These are phyloP conservation scores for Trametes polyzona DNA, from an alignment of 1,284 basidiomycete genomes.

Conservation along the genomic window DNA sequence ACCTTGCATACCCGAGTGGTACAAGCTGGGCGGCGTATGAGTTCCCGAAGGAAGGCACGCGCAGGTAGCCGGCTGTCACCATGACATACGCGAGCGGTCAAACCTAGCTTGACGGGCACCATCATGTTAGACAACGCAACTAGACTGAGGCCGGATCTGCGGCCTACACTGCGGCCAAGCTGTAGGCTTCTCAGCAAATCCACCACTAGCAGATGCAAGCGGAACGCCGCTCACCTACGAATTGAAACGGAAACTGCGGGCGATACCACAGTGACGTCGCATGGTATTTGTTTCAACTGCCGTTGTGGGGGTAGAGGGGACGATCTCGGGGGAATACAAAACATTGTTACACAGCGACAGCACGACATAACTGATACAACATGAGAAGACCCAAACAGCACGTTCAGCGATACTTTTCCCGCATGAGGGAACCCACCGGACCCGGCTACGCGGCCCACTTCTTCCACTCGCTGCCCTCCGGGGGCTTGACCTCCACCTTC, in stretches of 20 bases:
- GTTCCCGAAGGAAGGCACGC: not conserved
- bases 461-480: conserved; percentile 81
- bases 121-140: conserved; percentile 2
- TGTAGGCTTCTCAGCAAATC: not conserved
- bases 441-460: conserved; percentile 54
- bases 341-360: conserved; percentile 5
- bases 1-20: not conserved
- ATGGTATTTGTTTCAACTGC: not conserved
- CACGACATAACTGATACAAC: conserved; percentile 9
- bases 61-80: not conserved
- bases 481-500: conserved; percentile 76
- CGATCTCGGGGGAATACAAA: not conserved
- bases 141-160: conserved; percentile 1
- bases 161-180: not conserved
- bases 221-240: not conserved
- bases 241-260: not conserved
- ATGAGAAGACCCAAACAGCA: not conserved
- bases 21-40: not conserved
- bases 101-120: not conserved
- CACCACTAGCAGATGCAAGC: not conserved
- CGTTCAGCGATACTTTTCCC: not conserved
- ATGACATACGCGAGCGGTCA: conserved; percentile 8
- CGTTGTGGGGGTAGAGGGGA: not conserved
- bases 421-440: not conserved
- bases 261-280: not conserved